These are phyloP conservation scores for Kodamaea sp. DNA, from an alignment of 1,139 yeast species.

Conservation along the genomic window DNA sequence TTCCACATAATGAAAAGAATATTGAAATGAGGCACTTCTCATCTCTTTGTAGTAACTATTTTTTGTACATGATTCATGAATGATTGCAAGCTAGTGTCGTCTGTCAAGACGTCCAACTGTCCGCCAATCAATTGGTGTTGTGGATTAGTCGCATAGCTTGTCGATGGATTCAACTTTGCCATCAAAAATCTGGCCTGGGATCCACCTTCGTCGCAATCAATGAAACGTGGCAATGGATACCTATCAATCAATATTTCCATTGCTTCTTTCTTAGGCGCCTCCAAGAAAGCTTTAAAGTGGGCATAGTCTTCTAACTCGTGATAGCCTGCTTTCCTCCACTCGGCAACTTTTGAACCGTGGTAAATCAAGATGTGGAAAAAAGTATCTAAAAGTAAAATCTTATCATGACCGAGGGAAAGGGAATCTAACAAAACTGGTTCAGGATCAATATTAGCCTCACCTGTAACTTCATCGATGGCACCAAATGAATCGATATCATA, in stretches of 20 bases:
- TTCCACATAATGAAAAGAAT: neutral
- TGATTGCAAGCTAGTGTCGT: slow-evolving; percentile 65
- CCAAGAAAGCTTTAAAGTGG: slow-evolving; percentile 57
- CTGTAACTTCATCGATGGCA: slow-evolving; percentile 40
- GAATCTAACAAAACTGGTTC: slow-evolving; percentile 70
- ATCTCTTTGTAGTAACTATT: slow-evolving; percentile 26
- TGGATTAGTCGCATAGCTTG: slow-evolving; percentile 49
- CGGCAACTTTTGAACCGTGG: slow-evolving; percentile 66
- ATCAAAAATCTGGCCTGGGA: slow-evolving; percentile 74
- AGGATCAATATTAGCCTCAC: slow-evolving; percentile 32
- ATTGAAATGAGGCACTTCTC: neutral
- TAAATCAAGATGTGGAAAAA: slow-evolving; percentile 69
- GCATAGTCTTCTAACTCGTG: slow-evolving; percentile 64
- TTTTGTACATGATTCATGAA: slow-evolving; percentile 58
- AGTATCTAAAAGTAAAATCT: slow-evolving; percentile 65
- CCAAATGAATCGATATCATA: slow-evolving; percentile 56
- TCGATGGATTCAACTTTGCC: slow-evolving; percentile 73
- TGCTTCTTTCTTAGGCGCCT: slow-evolving; percentile 66
- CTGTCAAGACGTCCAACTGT: slow-evolving; percentile 52
- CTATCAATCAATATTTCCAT: slow-evolving; percentile 63
- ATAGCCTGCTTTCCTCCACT: slow-evolving; percentile 66
- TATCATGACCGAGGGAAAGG: slow-evolving; percentile 55
- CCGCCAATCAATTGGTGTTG: slow-evolving; percentile 27
- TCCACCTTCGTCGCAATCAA: slow-evolving; percentile 74
- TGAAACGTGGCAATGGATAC: slow-evolving; percentile 69